phyloP scores from a whole-genome alignment of 371 early-diverging fungal species.

The Fennellomyces sp. region DNA sequence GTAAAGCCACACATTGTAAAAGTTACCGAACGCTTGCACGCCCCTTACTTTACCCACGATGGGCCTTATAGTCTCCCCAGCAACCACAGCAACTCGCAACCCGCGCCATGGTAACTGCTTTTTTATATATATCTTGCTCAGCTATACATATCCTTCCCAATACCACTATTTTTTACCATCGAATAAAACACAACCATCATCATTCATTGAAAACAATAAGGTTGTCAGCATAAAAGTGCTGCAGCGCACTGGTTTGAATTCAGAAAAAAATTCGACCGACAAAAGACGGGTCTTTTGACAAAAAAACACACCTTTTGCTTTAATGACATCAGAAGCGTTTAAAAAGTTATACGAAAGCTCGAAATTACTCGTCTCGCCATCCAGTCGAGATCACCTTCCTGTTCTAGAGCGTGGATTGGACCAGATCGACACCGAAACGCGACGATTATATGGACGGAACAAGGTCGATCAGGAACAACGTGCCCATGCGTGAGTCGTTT shows the following conservation, averaged over 20 bases:
- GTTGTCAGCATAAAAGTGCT: too few species aligned
- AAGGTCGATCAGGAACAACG: slow-evolving; percentile 20
- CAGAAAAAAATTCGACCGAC: too few species aligned
- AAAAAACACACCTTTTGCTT: too few species aligned
- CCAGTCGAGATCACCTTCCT: slow-evolving; percentile 4
- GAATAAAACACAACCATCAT: too few species aligned
- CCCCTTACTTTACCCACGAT: background rate
- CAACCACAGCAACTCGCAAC: too few species aligned
- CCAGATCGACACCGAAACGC: slow-evolving; percentile 14
- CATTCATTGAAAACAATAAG: too few species aligned
- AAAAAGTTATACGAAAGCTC: slow-evolving; percentile 24
- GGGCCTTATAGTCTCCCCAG: background rate
- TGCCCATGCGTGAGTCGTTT: slow-evolving; percentile 20
- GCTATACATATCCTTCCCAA: too few species aligned
- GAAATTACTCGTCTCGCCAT: slow-evolving; percentile 15
- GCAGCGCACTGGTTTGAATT: too few species aligned
- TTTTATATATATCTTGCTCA: too few species aligned
- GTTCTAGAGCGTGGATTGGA: slow-evolving; percentile 11
- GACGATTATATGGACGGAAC: slow-evolving; percentile 7
- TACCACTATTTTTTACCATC: too few species aligned
- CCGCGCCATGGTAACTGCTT: too few species aligned
- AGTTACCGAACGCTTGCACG: background rate
- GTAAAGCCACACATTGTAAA: slow-evolving; percentile 8
- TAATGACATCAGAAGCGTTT: slow-evolving; percentile 19
- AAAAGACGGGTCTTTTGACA: too few species aligned